These are phyloP conservation scores for Malassezia nana DNA, from an alignment of 1,284 basidiomycete species.

Conservation along the genomic window DNA sequence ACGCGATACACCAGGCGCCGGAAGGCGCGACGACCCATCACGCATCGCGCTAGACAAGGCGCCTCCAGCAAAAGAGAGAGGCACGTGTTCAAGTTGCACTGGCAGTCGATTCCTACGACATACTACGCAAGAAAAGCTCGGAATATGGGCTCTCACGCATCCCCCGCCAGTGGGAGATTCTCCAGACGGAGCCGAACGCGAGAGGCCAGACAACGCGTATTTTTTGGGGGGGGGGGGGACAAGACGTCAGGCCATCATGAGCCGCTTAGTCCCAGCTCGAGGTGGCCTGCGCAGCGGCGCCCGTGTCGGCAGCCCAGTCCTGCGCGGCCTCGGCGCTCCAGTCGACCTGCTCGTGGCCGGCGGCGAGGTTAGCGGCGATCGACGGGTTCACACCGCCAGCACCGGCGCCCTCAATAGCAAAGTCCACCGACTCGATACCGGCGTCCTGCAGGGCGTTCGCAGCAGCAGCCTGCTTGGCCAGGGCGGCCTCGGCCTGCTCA, in stretches of 20 bases:
- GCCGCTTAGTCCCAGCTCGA: slow-evolving; percentile 27
- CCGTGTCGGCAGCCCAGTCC: slow-evolving; percentile 48
- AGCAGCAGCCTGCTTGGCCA: slow-evolving; percentile 58
- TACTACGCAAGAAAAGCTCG: slow-evolving; percentile 7
- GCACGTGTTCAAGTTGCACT: slow-evolving; percentile 15
- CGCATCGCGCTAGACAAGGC: not conserved
- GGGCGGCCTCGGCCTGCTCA: slow-evolving; percentile 79
- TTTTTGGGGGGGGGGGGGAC: not conserved
- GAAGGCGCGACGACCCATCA: not conserved
- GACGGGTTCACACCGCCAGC: slow-evolving; percentile 63
- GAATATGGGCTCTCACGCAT: slow-evolving; percentile 27
- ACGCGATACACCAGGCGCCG: slow-evolving; percentile 4
- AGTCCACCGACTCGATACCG: slow-evolving; percentile 35
- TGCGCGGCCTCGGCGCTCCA: slow-evolving; percentile 59
- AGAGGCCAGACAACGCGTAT: slow-evolving; percentile 24
- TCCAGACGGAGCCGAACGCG: slow-evolving; percentile 27
- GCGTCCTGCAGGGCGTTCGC: slow-evolving; percentile 33
- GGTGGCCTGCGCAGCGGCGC: slow-evolving; percentile 19
- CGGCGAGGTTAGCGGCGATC: slow-evolving; percentile 33
- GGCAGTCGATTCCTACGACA: slow-evolving; percentile 13
- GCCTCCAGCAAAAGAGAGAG: not conserved
- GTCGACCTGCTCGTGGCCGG: slow-evolving; percentile 56
- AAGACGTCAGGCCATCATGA: not conserved
- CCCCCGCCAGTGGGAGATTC: slow-evolving; percentile 20
- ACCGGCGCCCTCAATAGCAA: slow-evolving; percentile 56